These are phyloP conservation scores for Raffaelea ambrosiae DNA, from an alignment of 2,329 filamentous ascomycete species.

Conservation along the genomic window DNA sequence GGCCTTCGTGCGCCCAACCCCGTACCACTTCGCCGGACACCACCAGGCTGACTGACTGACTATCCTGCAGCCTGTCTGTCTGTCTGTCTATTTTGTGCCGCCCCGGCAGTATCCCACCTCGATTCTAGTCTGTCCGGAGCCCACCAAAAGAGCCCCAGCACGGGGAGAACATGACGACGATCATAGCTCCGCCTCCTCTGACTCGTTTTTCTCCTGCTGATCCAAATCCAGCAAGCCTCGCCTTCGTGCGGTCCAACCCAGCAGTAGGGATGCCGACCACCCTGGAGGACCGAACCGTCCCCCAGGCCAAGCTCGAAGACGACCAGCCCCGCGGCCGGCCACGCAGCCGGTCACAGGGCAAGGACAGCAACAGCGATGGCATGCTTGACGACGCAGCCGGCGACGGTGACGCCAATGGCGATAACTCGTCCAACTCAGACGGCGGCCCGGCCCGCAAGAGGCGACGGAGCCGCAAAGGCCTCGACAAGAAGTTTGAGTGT, in stretches of 20 bases:
- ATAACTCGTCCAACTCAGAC: slow-evolving; percentile 43
- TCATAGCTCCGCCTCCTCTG: slow-evolving; percentile 18
- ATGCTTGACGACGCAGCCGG: slow-evolving; percentile 29
- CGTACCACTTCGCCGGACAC: too few species aligned
- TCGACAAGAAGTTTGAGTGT: slow-evolving; percentile 79
- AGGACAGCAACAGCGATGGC: slow-evolving; percentile 28
- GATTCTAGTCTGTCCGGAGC: too few species aligned
- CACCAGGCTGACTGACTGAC: too few species aligned
- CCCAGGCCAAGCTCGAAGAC: slow-evolving; percentile 32
- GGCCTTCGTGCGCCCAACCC: too few species aligned
- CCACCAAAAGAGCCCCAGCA: too few species aligned
- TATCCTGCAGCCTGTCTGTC: too few species aligned
- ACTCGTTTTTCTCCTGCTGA: slow-evolving; percentile 28
- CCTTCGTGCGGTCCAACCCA: slow-evolving; percentile 28
- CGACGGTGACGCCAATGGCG: slow-evolving; percentile 31
- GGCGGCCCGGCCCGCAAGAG: slow-evolving; percentile 50
- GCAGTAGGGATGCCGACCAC: slow-evolving; percentile 27
- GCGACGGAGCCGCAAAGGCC: slow-evolving; percentile 64
- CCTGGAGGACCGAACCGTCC: slow-evolving; percentile 31
- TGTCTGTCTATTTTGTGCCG: too few species aligned
- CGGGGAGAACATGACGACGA: slow-evolving; percentile 30
- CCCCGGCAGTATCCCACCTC: too few species aligned
- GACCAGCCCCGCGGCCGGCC: slow-evolving; percentile 27
- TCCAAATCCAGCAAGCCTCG: slow-evolving; percentile 25
- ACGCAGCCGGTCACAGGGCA: slow-evolving; percentile 32